phyloP scores from a whole-genome alignment of 805 yeast species.

The Lipomyces yamadae region DNA sequence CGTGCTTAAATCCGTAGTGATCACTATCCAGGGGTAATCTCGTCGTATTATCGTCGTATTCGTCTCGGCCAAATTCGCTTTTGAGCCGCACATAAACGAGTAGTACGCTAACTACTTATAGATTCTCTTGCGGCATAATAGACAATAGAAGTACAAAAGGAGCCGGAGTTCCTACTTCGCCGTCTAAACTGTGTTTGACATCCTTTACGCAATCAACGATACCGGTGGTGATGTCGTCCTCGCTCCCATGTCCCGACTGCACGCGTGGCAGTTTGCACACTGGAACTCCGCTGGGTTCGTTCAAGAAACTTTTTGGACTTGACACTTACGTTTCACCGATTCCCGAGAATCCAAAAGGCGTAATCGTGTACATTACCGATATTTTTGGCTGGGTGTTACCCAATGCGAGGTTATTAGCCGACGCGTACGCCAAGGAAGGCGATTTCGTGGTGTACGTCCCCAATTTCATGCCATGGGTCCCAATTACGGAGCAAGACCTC shows the following conservation, averaged over 20 bases:
- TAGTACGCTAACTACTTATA: too few relatives aligned
- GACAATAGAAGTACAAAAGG: too few relatives aligned
- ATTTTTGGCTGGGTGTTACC: slow-evolving; percentile 23
- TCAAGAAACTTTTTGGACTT: neutral
- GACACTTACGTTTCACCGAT: slow-evolving; percentile 11
- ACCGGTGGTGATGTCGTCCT: slow-evolving; percentile 4
- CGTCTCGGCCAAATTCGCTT: too few relatives aligned
- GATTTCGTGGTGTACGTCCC: slow-evolving; percentile 16
- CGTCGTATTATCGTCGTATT: too few relatives aligned
- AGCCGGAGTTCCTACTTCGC: too few relatives aligned
- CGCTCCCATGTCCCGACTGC: slow-evolving; percentile 14
- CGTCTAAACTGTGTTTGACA: too few relatives aligned
- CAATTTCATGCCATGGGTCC: slow-evolving; percentile 14
- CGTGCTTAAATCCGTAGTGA: too few relatives aligned
- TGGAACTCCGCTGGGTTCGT: slow-evolving; percentile 12
- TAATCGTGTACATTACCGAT: slow-evolving; percentile 14
- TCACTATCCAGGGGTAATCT: too few relatives aligned
- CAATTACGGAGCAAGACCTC: neutral
- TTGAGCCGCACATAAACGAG: too few relatives aligned
- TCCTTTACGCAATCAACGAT: neutral
- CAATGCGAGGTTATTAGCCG: slow-evolving; percentile 25
- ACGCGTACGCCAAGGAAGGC: slow-evolving; percentile 26
- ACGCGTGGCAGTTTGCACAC: slow-evolving; percentile 9
- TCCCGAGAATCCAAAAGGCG: slow-evolving; percentile 11
- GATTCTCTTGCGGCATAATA: too few relatives aligned